A percentile compares a stretch with the other conserved stretches of the same genome.
phyloP scores from a whole-genome alignment of 73 alveolate species.

The Durusdinium trenchii region DNA sequence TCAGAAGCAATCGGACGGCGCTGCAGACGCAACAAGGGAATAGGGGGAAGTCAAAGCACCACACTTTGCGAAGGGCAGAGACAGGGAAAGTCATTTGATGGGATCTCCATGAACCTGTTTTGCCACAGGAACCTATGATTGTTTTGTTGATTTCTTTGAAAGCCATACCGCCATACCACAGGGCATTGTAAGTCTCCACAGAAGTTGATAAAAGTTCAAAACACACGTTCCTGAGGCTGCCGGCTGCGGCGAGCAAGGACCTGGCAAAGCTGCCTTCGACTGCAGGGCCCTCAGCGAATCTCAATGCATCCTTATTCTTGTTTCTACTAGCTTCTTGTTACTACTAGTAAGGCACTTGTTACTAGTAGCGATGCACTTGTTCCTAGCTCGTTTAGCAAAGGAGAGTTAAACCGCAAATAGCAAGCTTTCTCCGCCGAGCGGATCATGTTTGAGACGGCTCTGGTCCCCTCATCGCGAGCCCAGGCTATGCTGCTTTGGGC shows the following conservation, averaged over 20 bases:
- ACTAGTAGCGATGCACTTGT: not conserved
- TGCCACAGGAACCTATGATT: not conserved
- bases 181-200: not conserved
- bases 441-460: no score
- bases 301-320: not conserved
- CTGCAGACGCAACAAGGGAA: no score
- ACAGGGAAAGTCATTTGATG: no score
- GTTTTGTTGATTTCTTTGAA: not conserved
- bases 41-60: no score
- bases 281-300: not conserved
- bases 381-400: no score
- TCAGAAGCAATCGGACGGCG: no score
- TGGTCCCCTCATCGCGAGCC: not conserved
- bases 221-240: not conserved
- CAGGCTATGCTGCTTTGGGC: constrained; percentile 56
- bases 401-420: no score
- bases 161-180: not conserved
- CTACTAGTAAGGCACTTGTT: not conserved
- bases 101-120: not conserved
- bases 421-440: no score
- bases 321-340: not conserved
- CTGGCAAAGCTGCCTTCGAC: constrained; percentile 58
- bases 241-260: constrained; percentile 82
- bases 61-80: no score
- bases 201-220: not conserved